Percentiles rank a stretch among this genome's conserved stretches.
phyloP scores from a whole-genome alignment of 768 basidiomycete species.

The Clathrus columnatus region DNA sequence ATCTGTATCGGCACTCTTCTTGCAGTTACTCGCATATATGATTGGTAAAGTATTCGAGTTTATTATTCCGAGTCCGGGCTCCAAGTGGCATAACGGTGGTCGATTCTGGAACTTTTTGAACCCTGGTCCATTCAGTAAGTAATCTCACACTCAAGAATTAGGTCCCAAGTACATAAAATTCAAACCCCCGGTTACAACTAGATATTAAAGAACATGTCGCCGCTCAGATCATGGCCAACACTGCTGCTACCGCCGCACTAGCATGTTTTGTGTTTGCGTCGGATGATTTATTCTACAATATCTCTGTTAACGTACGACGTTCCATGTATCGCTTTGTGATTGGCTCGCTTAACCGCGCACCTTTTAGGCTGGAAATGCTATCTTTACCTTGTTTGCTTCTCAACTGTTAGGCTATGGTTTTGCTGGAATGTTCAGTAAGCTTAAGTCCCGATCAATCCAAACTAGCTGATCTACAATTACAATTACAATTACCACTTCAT shows the following conservation, averaged over 20 bases:
- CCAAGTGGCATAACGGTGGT: not conserved
- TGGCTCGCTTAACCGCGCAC: not conserved
- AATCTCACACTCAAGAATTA: not conserved
- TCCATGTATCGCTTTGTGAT: not conserved
- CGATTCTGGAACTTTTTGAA: not conserved
- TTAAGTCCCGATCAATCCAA: no score
- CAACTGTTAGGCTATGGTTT: not conserved
- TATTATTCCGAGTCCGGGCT: not conserved
- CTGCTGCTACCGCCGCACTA: not conserved
- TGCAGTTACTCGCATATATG: not conserved
- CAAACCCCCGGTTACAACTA: no score
- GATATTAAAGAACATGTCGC: not conserved
- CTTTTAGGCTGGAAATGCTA: not conserved
- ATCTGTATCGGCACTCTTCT: not conserved
- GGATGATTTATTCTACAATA: not conserved
- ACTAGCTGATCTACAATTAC: no score
- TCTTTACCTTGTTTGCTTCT: not conserved
- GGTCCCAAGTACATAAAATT: not conserved
- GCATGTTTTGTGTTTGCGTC: not conserved
- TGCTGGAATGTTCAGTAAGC: not conserved
- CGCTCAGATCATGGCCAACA: not conserved
- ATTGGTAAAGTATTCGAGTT: not conserved
- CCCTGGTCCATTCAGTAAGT: not conserved
- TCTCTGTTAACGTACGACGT: not conserved
- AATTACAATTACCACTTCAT: not conserved